These are phyloP conservation scores for Cryptosporidium andersoni DNA, from an alignment of 169 alveolate species.

Conservation along the genomic window DNA sequence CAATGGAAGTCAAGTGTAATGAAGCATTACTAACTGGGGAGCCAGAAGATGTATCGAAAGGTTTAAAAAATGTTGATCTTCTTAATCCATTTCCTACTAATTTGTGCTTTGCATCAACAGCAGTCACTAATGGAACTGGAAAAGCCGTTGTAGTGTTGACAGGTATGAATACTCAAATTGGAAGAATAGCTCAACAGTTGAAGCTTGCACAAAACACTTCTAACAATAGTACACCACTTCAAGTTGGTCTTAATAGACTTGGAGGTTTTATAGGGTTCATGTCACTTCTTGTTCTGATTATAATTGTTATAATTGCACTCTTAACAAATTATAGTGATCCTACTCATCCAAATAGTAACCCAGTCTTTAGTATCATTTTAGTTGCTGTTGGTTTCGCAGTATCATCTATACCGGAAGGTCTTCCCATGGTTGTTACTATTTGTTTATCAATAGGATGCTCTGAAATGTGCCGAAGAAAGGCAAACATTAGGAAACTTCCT, in stretches of 20 bases:
- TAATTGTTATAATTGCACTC: slow-evolving; percentile 83
- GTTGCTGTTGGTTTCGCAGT: slow-evolving; percentile 95
- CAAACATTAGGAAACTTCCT: slow-evolving; percentile 91
- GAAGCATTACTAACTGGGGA: slow-evolving; percentile 95
- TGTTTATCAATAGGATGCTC: slow-evolving; percentile 92
- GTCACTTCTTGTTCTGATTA: slow-evolving; percentile 76
- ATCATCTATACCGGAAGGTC: slow-evolving; percentile 97
- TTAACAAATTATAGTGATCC: slow-evolving; percentile 84
- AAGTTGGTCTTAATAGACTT: slow-evolving; percentile 81
- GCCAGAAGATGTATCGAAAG: slow-evolving; percentile 85
- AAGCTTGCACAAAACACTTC: slow-evolving; percentile 81
- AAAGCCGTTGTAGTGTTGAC: slow-evolving; percentile 90
- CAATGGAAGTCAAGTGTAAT: slow-evolving; percentile 89
- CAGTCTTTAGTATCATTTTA: slow-evolving; percentile 85
- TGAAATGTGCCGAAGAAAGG: slow-evolving; percentile 93
- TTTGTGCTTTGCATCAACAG: slow-evolving; percentile 91
- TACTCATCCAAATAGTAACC: slow-evolving; percentile 84
- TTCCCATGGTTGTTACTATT: slow-evolving; percentile 97
- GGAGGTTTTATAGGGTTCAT: slow-evolving; percentile 88
- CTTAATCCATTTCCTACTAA: slow-evolving; percentile 86
- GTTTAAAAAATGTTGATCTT: slow-evolving; percentile 78
- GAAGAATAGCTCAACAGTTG: slow-evolving; percentile 93
- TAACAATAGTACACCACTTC: slow-evolving; percentile 82
- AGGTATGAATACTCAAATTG: slow-evolving; percentile 93
- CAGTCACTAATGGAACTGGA: slow-evolving; percentile 91